Evolutionary conservation across 2,329 filamentous ascomycete species (phyloP), one percentile per base, ranked within the genome.

Genomic region (Lachnellula arida): DNA sequence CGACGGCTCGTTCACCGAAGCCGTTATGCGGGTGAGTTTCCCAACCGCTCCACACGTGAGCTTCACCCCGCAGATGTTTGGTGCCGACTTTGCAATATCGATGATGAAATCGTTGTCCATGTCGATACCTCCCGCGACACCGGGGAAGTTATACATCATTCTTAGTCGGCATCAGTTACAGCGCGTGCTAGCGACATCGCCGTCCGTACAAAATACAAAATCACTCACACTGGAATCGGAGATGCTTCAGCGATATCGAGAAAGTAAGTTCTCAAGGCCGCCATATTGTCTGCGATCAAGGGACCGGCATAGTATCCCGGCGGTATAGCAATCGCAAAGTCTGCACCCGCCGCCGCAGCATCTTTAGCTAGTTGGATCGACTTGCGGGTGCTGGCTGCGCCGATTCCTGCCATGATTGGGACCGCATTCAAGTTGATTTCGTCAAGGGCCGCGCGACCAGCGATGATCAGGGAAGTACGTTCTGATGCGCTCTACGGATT

Each of bases 371-470:
- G 64, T n/a, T 64, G 62, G 9, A 73, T 65, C 4, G 71, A 68
- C 63, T 73, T 70, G 37, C 67, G 65, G 0, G 71, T 73, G 49
- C 67, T 70, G 46, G 70, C 65, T 0, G 72, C 76, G 0, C 72
- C 75, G 22, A 77, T 73, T 5, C 76, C 76, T 3, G 75, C 76
- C 2, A 77, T 72, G 3, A 78, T 68, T 0, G 75, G 76, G 44
- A 75, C 74, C 14, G 71, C 56, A 0, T 68, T 62, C 2, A 71
- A 62, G 1, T 67, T 60, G 0, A 71, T 59, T 52, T 75, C 73
- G 23, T 64, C 63, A 2, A 75, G 71, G 0, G 75, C 73, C 8
- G 68, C 67, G 12, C 67, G 65, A 0, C 74, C 74, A 15, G 67
- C 74, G 9, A 67, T 60, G 14, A 79, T 63, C n/a, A 80, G 69